phyloP scores from a whole-genome alignment of 2,329 filamentous ascomycete species.

The Cladophialophora chaetospira region DNA sequence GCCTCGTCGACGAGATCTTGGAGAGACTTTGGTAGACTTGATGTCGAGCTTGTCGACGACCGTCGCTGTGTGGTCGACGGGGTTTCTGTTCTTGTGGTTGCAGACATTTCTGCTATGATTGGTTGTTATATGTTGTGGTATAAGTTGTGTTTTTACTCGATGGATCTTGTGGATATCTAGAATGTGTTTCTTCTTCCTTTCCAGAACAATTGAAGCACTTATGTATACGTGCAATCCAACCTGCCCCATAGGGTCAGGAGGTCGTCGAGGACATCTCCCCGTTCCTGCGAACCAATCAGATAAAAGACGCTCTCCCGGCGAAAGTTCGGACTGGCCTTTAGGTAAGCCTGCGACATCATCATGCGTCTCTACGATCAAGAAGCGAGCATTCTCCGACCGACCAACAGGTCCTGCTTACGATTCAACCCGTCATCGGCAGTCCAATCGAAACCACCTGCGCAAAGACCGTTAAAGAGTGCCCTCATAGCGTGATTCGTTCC shows the following conservation, averaged over 20 bases:
- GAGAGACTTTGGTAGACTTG: conserved; percentile 5
- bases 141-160: not conserved
- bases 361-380: too few relatives aligned
- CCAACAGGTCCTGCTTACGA: too few relatives aligned
- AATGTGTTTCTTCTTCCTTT: not conserved
- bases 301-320: not conserved
- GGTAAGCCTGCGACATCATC: not conserved
- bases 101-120: not conserved
- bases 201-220: not conserved
- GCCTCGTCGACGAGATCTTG: conserved; percentile 3
- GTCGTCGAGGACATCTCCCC: not conserved
- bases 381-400: too few relatives aligned
- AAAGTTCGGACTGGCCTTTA: not conserved
- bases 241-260: not conserved
- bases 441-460: too few relatives aligned
- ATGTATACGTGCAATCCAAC: not conserved
- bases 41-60: not conserved
- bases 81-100: not conserved
- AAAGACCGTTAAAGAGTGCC: too few relatives aligned
- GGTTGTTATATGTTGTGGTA: not conserved
- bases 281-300: not conserved
- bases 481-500: not conserved
- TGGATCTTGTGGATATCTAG: not conserved
- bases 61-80: not conserved
- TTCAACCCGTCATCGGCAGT: too few relatives aligned